phyloP scores from a whole-genome alignment of 495 filamentous ascomycete genomes.

The Rusavskia elegans region DNA sequence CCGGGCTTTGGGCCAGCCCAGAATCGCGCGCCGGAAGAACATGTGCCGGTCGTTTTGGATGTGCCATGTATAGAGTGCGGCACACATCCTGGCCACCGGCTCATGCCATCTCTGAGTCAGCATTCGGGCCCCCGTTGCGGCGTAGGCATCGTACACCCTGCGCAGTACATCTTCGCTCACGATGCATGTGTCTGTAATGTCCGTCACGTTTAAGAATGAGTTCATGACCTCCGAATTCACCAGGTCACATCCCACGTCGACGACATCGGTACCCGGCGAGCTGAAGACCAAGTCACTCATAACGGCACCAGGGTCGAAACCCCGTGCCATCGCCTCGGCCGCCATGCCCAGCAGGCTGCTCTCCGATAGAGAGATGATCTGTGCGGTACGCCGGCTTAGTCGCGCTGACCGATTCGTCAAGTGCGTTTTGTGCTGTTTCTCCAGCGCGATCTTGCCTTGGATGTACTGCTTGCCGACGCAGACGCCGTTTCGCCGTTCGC shows the following conservation, averaged over 20 bases:
- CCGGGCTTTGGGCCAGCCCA: constrained; percentile 15
- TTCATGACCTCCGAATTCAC: constrained; percentile 20
- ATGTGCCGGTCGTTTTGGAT: constrained; percentile 18
- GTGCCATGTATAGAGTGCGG: constrained; percentile 17
- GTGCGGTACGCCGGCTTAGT: constrained; percentile 12
- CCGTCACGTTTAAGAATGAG: constrained; percentile 17
- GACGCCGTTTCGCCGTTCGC: constrained; percentile 12
- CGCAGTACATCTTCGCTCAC: constrained; percentile 17
- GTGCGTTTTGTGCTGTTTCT: constrained; percentile 10
- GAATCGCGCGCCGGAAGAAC: constrained; percentile 16
- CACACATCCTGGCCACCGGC: constrained; percentile 14
- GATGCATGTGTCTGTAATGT: constrained; percentile 18
- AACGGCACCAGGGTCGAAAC: constrained; percentile 16
- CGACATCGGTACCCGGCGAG: constrained; percentile 18
- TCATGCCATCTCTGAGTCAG: constrained; percentile 18
- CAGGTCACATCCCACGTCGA: constrained; percentile 20
- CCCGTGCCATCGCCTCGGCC: constrained; percentile 16
- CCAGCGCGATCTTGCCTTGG: constrained; percentile 14
- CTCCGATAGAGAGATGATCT: constrained; percentile 15
- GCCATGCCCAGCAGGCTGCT: constrained; percentile 20
- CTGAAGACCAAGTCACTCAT: constrained; percentile 17
- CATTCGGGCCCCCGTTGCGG: constrained; percentile 12
- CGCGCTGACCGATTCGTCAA: constrained; percentile 10
- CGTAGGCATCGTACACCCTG: constrained; percentile 18
- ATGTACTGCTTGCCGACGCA: constrained; percentile 15